Evolutionary conservation across 1,139 yeast species (phyloP).

Genomic region (Blastobotrys indianensis): DNA sequence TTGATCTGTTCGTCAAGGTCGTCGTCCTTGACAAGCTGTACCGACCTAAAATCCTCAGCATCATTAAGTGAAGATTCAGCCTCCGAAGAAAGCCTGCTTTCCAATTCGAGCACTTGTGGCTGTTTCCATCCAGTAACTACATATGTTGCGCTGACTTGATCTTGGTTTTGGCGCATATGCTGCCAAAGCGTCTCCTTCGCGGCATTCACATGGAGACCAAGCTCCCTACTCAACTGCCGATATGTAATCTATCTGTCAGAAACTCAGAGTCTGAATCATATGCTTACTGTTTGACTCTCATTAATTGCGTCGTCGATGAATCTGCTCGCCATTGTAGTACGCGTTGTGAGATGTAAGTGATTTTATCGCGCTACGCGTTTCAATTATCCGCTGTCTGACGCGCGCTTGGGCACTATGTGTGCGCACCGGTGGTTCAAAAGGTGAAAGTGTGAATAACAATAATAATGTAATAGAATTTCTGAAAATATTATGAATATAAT

Average conservation of each 20-base stretch:
- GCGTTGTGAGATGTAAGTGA: neutral
- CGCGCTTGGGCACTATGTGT: too few relatives aligned
- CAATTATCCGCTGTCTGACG: neutral
- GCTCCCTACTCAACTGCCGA: slow-evolving; percentile 26
- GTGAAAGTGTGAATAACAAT: neutral
- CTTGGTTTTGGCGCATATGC: slow-evolving; percentile 1
- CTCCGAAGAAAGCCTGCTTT: too few relatives aligned
- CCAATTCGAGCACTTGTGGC: neutral
- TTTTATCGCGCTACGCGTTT: neutral
- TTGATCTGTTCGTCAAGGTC: neutral
- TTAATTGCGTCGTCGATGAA: neutral
- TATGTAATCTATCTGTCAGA: slow-evolving; percentile 23
- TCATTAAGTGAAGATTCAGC: neutral
- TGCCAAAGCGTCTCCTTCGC: slow-evolving; percentile 24
- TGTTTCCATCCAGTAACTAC: slow-evolving; percentile 7
- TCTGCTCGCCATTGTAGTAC: slow-evolving; percentile 4
- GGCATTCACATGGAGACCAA: slow-evolving; percentile 20
- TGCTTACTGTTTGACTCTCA: slow-evolving; percentile 2
- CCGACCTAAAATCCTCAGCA: neutral
- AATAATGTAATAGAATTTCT: neutral
- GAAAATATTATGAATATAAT: neutral
- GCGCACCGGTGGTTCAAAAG: too few relatives aligned
- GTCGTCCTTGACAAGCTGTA: neutral
- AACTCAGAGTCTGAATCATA: neutral
- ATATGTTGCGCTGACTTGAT: slow-evolving; percentile 8